Evolutionary conservation across 2,329 filamentous ascomycete genomes (phyloP).

Genomic region (Diaporthe sp.): DNA sequence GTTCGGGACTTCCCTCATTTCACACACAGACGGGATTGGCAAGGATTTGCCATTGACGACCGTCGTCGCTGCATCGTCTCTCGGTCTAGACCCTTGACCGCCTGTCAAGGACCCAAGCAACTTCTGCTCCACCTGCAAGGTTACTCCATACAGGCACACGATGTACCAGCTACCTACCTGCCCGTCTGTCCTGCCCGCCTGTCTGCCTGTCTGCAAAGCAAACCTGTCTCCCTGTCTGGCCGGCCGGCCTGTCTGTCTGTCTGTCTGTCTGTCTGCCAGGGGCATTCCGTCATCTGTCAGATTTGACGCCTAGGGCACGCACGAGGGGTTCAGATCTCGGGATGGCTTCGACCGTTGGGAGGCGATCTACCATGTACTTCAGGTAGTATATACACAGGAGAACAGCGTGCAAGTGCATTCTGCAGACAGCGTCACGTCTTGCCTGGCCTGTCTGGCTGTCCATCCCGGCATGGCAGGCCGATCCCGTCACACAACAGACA

Average conservation of each 20-base stretch:
- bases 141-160: background rate
- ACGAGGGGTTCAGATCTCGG: conserved; percentile 27
- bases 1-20: background rate
- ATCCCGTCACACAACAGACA: conserved; percentile 14
- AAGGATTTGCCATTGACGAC: conserved; percentile 21
- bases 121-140: background rate
- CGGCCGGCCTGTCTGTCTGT: background rate
- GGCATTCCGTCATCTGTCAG: conserved; percentile 23
- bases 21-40: background rate
- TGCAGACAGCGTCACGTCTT: background rate
- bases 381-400: background rate
- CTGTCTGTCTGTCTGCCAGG: conserved; percentile 12
- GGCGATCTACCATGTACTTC: background rate
- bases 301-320: conserved; percentile 9
- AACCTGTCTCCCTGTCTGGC: background rate
- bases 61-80: background rate
- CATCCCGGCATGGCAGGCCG: background rate
- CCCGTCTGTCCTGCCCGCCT: background rate
- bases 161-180: background rate
- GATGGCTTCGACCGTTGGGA: conserved; percentile 1
- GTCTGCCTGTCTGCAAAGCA: background rate
- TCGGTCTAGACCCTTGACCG: conserved; percentile 37
- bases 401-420: background rate
- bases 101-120: conserved; percentile 30
- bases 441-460: background rate